These are phyloP conservation scores for Ogataea pilisensis DNA, from an alignment of 805 yeast species.

Conservation along the genomic window DNA sequence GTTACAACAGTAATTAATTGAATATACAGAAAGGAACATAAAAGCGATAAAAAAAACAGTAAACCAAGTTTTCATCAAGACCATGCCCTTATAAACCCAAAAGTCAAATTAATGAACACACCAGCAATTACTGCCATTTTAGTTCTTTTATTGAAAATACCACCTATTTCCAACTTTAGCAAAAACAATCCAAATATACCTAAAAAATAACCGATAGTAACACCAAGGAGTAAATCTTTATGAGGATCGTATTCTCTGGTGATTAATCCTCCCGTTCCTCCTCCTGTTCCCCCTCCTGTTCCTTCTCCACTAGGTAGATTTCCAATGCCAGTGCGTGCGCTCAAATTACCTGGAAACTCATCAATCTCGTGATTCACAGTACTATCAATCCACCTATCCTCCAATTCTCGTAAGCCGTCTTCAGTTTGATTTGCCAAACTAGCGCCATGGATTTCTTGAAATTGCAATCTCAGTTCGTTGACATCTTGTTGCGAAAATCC, in stretches of 20 bases:
- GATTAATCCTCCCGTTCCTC: slow-evolving; percentile 26
- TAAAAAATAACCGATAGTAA: slow-evolving; percentile 66
- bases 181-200: slow-evolving; percentile 71
- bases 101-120: slow-evolving; percentile 58
- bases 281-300: slow-evolving; percentile 5
- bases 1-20: no score
- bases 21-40: no score
- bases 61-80: slow-evolving; percentile 6
- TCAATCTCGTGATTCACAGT: slow-evolving; percentile 55
- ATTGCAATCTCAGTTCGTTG: slow-evolving; percentile 66
- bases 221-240: slow-evolving; percentile 65
- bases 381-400: slow-evolving; percentile 85
- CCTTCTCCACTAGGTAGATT: slow-evolving; percentile 1
- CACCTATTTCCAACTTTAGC: slow-evolving; percentile 48
- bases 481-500: slow-evolving; percentile 83
- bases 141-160: slow-evolving; percentile 57
- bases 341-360: slow-evolving; percentile 37
- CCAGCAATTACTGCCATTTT: slow-evolving; percentile 73
- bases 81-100: slow-evolving; percentile 56
- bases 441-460: slow-evolving; percentile 61
- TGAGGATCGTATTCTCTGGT: slow-evolving; percentile 37
- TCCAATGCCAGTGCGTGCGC: slow-evolving; percentile 4
- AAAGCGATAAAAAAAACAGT: neutral
- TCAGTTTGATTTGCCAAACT: slow-evolving; percentile 30
- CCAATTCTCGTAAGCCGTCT: slow-evolving; percentile 60